These are phyloP conservation scores for Naganishia onofrii DNA, from an alignment of 768 basidiomycete genomes.

Conservation along the genomic window DNA sequence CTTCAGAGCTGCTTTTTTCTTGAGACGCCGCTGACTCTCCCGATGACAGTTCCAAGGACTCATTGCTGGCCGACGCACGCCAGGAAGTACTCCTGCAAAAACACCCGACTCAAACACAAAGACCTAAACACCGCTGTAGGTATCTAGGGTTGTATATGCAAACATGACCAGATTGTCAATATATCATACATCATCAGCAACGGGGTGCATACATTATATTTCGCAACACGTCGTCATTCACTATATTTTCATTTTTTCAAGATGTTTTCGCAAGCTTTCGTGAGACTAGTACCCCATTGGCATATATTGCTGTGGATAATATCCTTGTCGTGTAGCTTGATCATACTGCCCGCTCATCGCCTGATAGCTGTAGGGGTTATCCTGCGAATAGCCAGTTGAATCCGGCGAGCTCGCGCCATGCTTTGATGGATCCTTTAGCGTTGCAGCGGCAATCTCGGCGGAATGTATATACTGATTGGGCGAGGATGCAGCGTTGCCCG, in stretches of 20 bases:
- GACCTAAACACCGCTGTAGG: background rate
- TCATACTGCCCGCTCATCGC: conserved; percentile 21
- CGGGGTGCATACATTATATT: conserved; percentile 9
- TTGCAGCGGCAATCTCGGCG: background rate
- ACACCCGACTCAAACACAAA: background rate
- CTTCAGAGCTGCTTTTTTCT: background rate
- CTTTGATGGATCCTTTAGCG: conserved; percentile 21
- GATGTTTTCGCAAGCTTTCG: background rate
- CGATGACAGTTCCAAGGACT: conserved; percentile 30
- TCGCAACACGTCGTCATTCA: conserved; percentile 3
- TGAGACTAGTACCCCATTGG: conserved; percentile 13
- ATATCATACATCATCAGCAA: conserved; percentile 4
- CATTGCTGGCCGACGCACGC: conserved; percentile 31
- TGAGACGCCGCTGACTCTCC: background rate
- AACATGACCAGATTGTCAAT: background rate
- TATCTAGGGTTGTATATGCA: background rate
- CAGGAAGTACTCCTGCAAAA: conserved; percentile 28
- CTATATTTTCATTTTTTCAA: background rate
- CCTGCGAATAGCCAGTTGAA: background rate
- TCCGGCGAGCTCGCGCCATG: conserved; percentile 13
- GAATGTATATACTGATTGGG: conserved; percentile 10
- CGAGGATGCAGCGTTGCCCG: conserved; percentile 5
- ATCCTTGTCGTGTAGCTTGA: conserved; percentile 17
- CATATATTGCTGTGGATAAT: conserved; percentile 26
- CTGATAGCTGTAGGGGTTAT: conserved; percentile 25